These are phyloP conservation scores for Carex parvula DNA, from an alignment of 176 grass and related monocot species.

Conservation along the genomic window DNA sequence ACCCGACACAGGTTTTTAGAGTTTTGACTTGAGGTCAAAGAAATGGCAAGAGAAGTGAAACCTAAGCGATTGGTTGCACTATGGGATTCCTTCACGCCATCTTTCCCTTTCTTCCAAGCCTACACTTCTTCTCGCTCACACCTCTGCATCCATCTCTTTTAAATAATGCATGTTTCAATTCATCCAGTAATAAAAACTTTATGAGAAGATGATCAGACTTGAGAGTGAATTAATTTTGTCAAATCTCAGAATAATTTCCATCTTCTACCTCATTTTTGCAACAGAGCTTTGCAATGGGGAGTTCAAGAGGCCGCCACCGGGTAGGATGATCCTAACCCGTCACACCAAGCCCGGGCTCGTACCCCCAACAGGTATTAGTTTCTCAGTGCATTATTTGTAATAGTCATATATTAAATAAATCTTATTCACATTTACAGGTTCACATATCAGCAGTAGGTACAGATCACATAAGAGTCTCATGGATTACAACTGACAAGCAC, in stretches of 20 bases:
- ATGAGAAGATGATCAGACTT: background rate
- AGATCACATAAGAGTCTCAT: slow-evolving; percentile 53
- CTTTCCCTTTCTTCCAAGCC: slow-evolving; percentile 21
- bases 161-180: background rate
- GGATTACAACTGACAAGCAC: slow-evolving; percentile 68
- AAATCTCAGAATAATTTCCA: background rate
- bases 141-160: background rate
- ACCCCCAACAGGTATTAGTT: slow-evolving; percentile 64
- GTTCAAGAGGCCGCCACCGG: slow-evolving; percentile 42
- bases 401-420: background rate
- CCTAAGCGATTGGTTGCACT: background rate
- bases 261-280: slow-evolving; percentile 1
- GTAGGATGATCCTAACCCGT: slow-evolving; percentile 43
- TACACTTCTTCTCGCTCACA: background rate
- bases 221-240: background rate
- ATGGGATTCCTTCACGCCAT: slow-evolving; percentile 20
- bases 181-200: background rate
- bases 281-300: slow-evolving; percentile 2
- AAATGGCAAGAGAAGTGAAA: slow-evolving; percentile 3
- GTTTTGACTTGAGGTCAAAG: slow-evolving; percentile 13
- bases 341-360: slow-evolving; percentile 40
- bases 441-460: slow-evolving; percentile 54
- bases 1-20: background rate
- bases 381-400: background rate
- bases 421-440: slow-evolving; percentile 33